These are phyloP conservation scores for Pouteria glomerata DNA, from an alignment of 148 eudicot genomes.

Conservation along the genomic window DNA sequence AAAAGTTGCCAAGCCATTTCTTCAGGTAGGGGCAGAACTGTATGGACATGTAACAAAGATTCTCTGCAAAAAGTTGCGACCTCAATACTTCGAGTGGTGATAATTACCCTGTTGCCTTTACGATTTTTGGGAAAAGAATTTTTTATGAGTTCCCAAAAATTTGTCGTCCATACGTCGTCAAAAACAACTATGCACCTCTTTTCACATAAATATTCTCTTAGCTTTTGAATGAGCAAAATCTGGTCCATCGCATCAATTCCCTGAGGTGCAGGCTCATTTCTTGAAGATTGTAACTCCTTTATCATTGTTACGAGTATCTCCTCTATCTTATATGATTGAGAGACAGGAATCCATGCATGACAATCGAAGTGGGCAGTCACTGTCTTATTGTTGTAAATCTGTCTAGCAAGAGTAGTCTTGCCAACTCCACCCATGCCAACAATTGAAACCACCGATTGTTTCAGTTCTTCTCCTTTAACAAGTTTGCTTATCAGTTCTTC, in stretches of 20 bases:
- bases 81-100: not conserved
- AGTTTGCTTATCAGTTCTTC: no score
- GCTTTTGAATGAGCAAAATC: not conserved
- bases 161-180: not conserved
- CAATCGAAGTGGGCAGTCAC: not conserved
- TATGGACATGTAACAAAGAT: not conserved
- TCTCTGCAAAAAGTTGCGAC: conserved; percentile 3
- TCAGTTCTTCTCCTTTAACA: no score
- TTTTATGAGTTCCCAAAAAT: not conserved
- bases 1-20: not conserved
- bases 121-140: not conserved
- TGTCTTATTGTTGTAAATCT: not conserved
- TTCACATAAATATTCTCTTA: not conserved
- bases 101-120: not conserved
- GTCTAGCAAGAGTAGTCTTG: conserved; percentile 6
- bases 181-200: conserved; percentile 3
- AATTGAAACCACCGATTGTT: not conserved
- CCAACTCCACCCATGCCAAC: conserved; percentile 7
- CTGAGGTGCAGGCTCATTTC: not conserved
- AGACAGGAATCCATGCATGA: not conserved
- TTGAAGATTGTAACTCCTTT: not conserved
- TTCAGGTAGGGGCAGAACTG: not conserved
- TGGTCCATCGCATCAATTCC: not conserved
- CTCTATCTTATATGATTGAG: not conserved
- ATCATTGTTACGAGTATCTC: not conserved